Evolutionary conservation across 2,329 filamentous ascomycete species (phyloP).

Genomic region (Lasiodiplodia hormozganensis): DNA sequence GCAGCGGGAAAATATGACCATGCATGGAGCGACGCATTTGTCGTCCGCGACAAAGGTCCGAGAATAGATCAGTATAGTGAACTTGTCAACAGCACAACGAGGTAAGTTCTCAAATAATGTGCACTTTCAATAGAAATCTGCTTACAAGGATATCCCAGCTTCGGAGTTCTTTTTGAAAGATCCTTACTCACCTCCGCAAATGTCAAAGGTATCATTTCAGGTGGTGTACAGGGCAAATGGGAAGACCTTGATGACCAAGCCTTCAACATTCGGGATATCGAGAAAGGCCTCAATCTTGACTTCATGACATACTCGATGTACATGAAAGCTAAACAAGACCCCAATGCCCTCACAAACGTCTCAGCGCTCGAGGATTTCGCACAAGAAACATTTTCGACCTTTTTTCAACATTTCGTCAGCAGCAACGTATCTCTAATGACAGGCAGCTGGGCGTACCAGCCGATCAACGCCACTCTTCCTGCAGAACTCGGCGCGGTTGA

Average conservation of each 20-base stretch:
- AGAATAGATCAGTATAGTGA: no score
- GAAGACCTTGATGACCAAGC: conserved; percentile 35
- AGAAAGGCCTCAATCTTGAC: conserved; percentile 38
- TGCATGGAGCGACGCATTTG: conserved; percentile 1
- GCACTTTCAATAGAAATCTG: no score
- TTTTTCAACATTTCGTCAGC: conserved; percentile 42
- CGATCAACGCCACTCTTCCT: conserved; percentile 34
- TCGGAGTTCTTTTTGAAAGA: conserved; percentile 32
- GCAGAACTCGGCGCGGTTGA: not conserved
- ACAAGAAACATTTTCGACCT: conserved; percentile 37
- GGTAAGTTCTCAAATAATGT: not conserved
- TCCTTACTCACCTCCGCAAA: conserved; percentile 30
- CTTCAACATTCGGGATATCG: conserved; percentile 36
- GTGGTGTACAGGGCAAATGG: not conserved
- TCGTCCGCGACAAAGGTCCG: not conserved
- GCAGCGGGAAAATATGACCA: conserved; percentile 13
- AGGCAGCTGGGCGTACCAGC: conserved; percentile 35
- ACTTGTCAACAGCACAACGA: not conserved
- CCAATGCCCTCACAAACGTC: conserved; percentile 34
- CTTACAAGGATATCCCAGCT: not conserved
- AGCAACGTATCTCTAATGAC: conserved; percentile 33
- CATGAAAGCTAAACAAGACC: conserved; percentile 33
- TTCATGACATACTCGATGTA: conserved; percentile 40
- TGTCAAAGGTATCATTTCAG: not conserved
- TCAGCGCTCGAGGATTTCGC: conserved; percentile 30